Percentiles rank a stretch among this genome's conserved stretches.
Conservation (phyloP, 169 alveolate species). For the Plasmodium chabaudi region DNA sequence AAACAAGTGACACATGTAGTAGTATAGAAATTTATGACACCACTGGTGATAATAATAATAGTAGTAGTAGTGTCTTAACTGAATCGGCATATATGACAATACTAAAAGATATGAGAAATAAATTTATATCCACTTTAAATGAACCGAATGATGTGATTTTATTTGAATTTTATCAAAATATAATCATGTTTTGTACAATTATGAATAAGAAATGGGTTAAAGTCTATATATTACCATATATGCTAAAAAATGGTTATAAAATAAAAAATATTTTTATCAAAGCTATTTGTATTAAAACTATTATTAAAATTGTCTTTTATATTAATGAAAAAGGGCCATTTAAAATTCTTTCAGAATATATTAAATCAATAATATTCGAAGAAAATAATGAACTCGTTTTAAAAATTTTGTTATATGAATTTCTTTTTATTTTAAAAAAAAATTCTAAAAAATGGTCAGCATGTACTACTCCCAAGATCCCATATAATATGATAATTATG, state of each 20-base stretch:
- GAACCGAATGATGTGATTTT: neutral
- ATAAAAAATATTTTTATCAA: conserved; percentile 14
- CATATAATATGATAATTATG: no score
- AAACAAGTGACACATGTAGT: neutral
- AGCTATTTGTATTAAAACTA: conserved; percentile 23
- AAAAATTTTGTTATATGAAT: conserved; percentile 21
- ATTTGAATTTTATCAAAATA: conserved; percentile 36
- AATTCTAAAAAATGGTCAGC: neutral
- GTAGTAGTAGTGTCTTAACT: neutral
- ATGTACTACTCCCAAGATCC: no score
- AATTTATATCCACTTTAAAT: conserved; percentile 11
- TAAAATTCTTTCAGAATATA: conserved; percentile 12
- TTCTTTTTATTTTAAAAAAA: conserved; percentile 29
- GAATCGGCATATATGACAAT: conserved; percentile 34
- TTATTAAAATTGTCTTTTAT: conserved; percentile 24
- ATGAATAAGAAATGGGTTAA: conserved; percentile 67
- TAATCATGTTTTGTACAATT: conserved; percentile 35
- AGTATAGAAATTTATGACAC: no score
- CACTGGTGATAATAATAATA: neutral
- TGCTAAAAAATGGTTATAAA: conserved; percentile 29
- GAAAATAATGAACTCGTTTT: conserved; percentile 10
- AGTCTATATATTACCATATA: conserved; percentile 35
- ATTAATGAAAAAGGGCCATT: conserved; percentile 36
- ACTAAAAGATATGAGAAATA: conserved; percentile 24
- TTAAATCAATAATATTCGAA: conserved; percentile 11